Conservation (phyloP, 106 monocot genomes). For the Amphibolis antarctica region DNA sequence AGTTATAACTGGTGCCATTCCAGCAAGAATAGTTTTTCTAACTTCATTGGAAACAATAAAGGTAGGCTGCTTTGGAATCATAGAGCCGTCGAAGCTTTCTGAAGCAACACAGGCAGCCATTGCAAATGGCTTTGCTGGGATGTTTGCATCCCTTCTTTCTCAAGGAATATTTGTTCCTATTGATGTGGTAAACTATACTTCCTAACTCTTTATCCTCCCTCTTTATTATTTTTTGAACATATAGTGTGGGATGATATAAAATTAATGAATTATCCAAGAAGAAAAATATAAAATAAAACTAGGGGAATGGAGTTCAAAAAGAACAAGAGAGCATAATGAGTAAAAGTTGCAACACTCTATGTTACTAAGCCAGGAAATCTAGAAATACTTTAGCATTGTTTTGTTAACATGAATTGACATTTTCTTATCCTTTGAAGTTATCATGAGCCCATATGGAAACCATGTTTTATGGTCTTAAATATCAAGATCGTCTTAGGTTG, state of each 20-base stretch:
- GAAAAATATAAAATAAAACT: no score
- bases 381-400: no score
- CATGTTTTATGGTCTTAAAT: no score
- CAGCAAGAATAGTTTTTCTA: slow-evolving; percentile 89
- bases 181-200: slow-evolving; percentile 65
- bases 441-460: background rate
- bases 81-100: slow-evolving; percentile 70
- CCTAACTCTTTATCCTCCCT: background rate
- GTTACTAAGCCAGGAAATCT: no score
- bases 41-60: slow-evolving; percentile 86
- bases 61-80: slow-evolving; percentile 43
- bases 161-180: slow-evolving; percentile 92
- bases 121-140: slow-evolving; percentile 82
- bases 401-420: no score
- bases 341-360: no score
- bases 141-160: slow-evolving; percentile 70
- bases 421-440: background rate
- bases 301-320: no score
- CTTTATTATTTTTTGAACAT: no score
- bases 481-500: no score
- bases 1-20: slow-evolving; percentile 82
- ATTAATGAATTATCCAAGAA: no score
- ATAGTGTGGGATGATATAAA: no score
- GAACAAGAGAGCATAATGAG: no score
- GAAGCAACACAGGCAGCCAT: slow-evolving; percentile 83